Evolutionary conservation across 2,329 filamentous ascomycete genomes (phyloP).

Genomic region (Westerdykella sp.): DNA sequence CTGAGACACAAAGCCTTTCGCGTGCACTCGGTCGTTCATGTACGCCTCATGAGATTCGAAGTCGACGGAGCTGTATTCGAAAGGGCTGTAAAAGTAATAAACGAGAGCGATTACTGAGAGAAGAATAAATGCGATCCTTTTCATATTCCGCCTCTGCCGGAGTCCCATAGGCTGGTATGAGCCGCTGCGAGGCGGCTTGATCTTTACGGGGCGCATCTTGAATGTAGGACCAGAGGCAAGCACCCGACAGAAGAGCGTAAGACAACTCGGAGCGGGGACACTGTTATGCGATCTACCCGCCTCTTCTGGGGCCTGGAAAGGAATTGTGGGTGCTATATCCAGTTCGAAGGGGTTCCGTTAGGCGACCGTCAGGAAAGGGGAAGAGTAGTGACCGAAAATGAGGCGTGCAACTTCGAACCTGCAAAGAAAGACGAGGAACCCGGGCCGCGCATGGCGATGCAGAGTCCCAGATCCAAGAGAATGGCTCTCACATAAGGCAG

Average conservation of each 20-base stretch:
- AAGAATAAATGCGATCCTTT: constrained; percentile 17
- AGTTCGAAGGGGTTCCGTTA: no score
- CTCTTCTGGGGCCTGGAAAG: no score
- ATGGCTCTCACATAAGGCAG: neutral
- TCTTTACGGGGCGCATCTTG: constrained; percentile 26
- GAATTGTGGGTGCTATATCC: no score
- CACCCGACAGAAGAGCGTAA: no score
- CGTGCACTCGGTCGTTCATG: constrained; percentile 25
- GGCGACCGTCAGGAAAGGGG: neutral
- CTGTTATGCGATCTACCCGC: no score
- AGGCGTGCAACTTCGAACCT: neutral
- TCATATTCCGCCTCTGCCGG: constrained; percentile 24
- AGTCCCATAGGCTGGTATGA: constrained; percentile 24
- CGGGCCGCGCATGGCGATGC: neutral
- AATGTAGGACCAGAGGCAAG: neutral
- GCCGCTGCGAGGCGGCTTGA: constrained; percentile 20
- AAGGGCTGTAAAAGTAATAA: constrained; percentile 25
- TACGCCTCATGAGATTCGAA: constrained; percentile 25
- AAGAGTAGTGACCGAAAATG: neutral
- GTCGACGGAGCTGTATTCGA: constrained; percentile 24
- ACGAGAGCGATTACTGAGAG: constrained; percentile 20
- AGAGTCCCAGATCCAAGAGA: neutral
- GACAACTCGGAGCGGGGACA: no score
- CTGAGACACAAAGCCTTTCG: constrained; percentile 11
- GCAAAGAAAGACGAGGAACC: neutral